phyloP scores from a whole-genome alignment of 306 rosid species.

The Malus sylvestris region DNA sequence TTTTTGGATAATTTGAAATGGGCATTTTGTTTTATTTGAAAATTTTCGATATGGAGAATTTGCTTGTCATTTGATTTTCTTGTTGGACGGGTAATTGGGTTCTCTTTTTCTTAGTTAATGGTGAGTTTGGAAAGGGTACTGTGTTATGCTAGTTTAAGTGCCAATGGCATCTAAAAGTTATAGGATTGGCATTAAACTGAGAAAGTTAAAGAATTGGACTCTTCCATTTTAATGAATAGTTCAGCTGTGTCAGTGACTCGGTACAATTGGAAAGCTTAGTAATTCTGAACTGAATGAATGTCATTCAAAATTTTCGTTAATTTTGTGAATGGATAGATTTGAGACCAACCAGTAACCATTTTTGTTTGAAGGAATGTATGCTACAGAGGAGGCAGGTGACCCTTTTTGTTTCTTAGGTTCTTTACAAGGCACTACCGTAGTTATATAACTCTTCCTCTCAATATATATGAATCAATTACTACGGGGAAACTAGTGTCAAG shows the following conservation, averaged over 20 bases:
- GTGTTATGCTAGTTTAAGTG: not conserved
- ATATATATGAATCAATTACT: not conserved
- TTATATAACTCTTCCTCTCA: not conserved
- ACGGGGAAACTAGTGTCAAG: not conserved
- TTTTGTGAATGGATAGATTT: not conserved
- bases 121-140: not conserved
- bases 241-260: not conserved
- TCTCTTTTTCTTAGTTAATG: not conserved
- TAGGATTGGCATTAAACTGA: conserved; percentile 2
- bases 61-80: not conserved
- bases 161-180: not conserved
- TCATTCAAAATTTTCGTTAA: not conserved
- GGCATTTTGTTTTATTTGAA: not conserved
- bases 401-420: not conserved
- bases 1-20: conserved; percentile 7
- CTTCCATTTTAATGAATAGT: conserved; percentile 1
- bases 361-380: not conserved
- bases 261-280: not conserved
- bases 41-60: not conserved
- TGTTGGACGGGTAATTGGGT: conserved; percentile 11
- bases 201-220: not conserved
- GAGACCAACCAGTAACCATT: not conserved
- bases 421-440: not conserved
- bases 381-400: not conserved
- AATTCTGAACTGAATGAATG: not conserved